Conservation (phyloP, 306 rosid genomes). For the Fragaria nilgerrensis region DNA sequence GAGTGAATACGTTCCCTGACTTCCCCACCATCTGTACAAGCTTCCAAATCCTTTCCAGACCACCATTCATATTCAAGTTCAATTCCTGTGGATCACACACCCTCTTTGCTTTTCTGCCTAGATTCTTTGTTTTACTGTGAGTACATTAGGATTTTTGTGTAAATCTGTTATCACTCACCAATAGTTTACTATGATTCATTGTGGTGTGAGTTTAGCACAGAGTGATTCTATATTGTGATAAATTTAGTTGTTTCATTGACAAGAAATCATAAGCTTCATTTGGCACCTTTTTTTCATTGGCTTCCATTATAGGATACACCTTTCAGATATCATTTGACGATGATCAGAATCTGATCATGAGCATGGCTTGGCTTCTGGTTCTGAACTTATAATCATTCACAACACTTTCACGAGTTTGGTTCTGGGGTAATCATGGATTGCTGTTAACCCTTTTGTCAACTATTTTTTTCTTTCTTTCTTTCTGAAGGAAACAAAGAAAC, state of each 20-base stretch:
- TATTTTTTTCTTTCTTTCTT: background rate
- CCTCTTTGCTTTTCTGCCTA: constrained; percentile 28
- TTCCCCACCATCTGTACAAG: constrained; percentile 42
- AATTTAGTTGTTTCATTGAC: constrained; percentile 53
- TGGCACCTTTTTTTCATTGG: constrained; percentile 17
- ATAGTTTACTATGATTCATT: constrained; percentile 54
- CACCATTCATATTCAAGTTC: constrained; percentile 45
- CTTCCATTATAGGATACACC: constrained; percentile 11
- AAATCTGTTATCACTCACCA: constrained; percentile 41
- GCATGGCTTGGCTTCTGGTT: background rate
- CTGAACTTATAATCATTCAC: background rate
- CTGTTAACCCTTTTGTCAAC: background rate
- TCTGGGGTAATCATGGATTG: background rate
- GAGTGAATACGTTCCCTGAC: constrained; percentile 83
- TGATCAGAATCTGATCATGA: background rate
- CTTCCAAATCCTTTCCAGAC: constrained; percentile 23
- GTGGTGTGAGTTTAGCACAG: constrained; percentile 55
- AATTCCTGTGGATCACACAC: constrained; percentile 46
- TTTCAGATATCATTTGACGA: background rate
- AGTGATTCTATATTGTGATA: constrained; percentile 56
- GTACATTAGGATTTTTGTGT: constrained; percentile 68
- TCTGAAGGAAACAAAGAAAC: background rate
- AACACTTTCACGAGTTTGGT: background rate
- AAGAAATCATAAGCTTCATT: constrained; percentile 38
- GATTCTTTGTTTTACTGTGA: constrained; percentile 52